phyloP scores from a whole-genome alignment of 1,284 basidiomycete genomes.

The Cryptococcus sp. region DNA sequence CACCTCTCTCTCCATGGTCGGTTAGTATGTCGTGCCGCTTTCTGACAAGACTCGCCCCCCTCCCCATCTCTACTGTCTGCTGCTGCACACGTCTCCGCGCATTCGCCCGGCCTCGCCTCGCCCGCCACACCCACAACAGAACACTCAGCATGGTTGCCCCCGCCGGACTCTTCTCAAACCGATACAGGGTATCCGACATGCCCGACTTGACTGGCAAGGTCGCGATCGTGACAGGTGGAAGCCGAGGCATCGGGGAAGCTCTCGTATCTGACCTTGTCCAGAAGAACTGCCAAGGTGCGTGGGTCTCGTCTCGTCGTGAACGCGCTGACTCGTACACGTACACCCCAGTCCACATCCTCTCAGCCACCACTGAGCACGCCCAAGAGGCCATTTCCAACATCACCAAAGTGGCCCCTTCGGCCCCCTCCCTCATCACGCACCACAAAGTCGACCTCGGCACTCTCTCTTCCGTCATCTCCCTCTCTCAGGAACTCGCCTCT shows the following conservation, averaged over 20 bases:
- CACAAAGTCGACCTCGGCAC: conserved; percentile 37
- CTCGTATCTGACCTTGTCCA: conserved; percentile 23
- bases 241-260: conserved; percentile 32
- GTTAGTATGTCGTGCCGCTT: too few relatives aligned
- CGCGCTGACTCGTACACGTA: background rate
- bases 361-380: conserved; percentile 34
- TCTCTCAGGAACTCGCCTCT: conserved; percentile 54
- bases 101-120: background rate
- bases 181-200: conserved; percentile 45
- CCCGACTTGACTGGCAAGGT: conserved; percentile 44
- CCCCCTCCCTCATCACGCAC: conserved; percentile 17
- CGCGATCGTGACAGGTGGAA: conserved; percentile 42
- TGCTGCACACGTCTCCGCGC: background rate
- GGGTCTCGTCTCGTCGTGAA: background rate
- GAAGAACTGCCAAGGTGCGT: conserved; percentile 28
- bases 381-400: conserved; percentile 34
- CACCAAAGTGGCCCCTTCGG: conserved; percentile 18
- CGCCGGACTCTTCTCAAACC: conserved; percentile 38
- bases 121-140: background rate
- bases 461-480: conserved; percentile 53
- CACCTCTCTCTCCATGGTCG: too few relatives aligned
- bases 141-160: conserved; percentile 26
- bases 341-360: conserved; percentile 32
- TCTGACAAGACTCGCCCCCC: too few relatives aligned
- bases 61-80: background rate